Conservation (phyloP, 495 filamentous ascomycete species). For the Podospora sp. region DNA sequence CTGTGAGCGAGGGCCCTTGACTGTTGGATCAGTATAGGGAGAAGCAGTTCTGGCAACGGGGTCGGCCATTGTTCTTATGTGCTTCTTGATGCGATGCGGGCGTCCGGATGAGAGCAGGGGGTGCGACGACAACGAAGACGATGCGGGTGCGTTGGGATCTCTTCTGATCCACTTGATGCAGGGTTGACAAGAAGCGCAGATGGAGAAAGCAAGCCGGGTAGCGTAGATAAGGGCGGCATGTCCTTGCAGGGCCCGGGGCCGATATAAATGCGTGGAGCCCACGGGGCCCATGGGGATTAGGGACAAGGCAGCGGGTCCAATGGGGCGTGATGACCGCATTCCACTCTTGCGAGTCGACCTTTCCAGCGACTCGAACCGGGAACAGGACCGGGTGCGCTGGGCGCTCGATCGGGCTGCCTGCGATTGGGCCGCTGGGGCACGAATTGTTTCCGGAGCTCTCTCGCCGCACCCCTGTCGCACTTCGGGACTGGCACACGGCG, state of each 20-base stretch:
- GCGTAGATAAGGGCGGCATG: constrained; percentile 24
- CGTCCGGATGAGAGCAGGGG: constrained; percentile 16
- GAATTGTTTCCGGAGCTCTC: constrained; percentile 43
- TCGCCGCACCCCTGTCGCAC: constrained; percentile 20
- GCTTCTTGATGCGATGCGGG: constrained; percentile 21
- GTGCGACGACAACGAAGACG: constrained; percentile 28
- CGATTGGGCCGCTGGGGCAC: constrained; percentile 36
- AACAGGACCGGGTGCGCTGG: constrained; percentile 31
- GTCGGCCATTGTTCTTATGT: constrained; percentile 54
- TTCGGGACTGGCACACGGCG: constrained; percentile 21
- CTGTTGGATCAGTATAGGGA: constrained; percentile 51
- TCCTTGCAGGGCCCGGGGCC: constrained; percentile 27
- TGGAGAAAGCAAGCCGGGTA: constrained; percentile 24
- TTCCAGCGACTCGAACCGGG: constrained; percentile 25
- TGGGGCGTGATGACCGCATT: constrained; percentile 36
- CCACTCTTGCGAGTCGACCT: constrained; percentile 17
- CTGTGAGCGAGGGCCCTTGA: constrained; percentile 52
- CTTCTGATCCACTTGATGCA: constrained; percentile 35
- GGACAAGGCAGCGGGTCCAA: constrained; percentile 23
- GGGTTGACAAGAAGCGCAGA: constrained; percentile 23
- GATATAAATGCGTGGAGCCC: constrained; percentile 35
- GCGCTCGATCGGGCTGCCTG: constrained; percentile 28
- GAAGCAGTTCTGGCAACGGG: constrained; percentile 52
- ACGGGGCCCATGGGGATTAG: constrained; percentile 10
- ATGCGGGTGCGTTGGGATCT: constrained; percentile 29